Percentiles rank a stretch among this genome's conserved stretches.
Evolutionary conservation across 192 early-diverging fungal species (phyloP).

Genomic region (Coemansia asiatica): DNA sequence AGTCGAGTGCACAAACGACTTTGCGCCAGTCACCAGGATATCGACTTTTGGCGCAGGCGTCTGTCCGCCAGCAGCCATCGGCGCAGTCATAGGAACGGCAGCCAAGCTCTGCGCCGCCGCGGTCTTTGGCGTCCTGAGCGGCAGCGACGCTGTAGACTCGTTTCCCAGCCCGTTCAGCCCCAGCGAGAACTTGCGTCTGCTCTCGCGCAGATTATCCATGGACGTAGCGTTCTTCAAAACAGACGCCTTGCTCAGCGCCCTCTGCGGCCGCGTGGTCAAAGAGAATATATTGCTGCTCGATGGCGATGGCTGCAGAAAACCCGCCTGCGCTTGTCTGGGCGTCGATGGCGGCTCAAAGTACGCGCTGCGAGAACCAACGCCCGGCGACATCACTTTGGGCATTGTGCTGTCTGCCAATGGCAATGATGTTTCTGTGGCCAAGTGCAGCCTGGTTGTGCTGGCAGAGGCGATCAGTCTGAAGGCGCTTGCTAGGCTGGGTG

Average conservation of each 20-base stretch:
- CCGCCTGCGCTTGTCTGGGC: constrained; percentile 15
- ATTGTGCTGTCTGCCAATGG: neutral
- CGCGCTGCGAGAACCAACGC: constrained; percentile 16
- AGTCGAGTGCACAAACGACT: constrained; percentile 40
- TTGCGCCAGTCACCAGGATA: constrained; percentile 44
- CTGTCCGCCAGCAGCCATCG: neutral
- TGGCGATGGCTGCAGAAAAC: constrained; percentile 19
- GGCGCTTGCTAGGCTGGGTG: constrained; percentile 40
- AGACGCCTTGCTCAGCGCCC: constrained; percentile 22
- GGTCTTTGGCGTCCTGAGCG: constrained; percentile 13
- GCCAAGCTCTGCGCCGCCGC: constrained; percentile 14
- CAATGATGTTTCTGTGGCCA: neutral
- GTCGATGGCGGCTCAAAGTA: constrained; percentile 16
- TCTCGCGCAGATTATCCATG: constrained; percentile 30
- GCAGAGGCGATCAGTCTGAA: constrained; percentile 26
- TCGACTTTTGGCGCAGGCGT: constrained; percentile 14
- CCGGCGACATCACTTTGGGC: constrained; percentile 9
- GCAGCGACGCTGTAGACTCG: constrained; percentile 33
- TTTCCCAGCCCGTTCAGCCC: constrained; percentile 10
- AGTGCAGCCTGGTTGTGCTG: constrained; percentile 12
- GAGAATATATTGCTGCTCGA: constrained; percentile 20
- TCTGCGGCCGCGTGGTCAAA: constrained; percentile 14
- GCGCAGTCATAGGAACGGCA: constrained; percentile 9
- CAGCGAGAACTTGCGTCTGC: constrained; percentile 25
- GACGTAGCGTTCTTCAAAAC: constrained; percentile 29